phyloP scores from a whole-genome alignment of 805 yeast genomes.

The Candida rishiriensis region DNA sequence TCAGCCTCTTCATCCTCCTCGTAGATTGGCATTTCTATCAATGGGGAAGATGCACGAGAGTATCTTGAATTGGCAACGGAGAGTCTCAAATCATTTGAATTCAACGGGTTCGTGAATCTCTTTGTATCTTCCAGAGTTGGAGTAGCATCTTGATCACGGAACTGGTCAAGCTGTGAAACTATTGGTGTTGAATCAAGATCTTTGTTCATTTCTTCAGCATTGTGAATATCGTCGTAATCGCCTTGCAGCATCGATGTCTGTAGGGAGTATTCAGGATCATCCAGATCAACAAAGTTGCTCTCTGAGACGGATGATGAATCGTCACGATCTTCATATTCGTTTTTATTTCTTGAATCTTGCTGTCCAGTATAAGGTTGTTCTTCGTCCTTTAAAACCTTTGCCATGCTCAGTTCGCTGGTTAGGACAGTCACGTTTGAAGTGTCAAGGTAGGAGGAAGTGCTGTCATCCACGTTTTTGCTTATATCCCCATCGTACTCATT shows the following conservation, averaged over 20 bases:
- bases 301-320: conserved; percentile 20
- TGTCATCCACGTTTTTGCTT: background rate
- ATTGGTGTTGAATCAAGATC: conserved; percentile 18
- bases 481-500: background rate
- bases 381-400: background rate
- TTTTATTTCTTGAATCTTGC: conserved; percentile 5
- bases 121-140: conserved; percentile 10
- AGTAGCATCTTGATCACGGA: conserved; percentile 3
- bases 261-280: conserved; percentile 6
- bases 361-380: background rate
- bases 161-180: conserved; percentile 3
- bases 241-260: conserved; percentile 4
- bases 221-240: conserved; percentile 2
- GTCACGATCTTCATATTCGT: conserved; percentile 1
- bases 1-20: conserved; percentile 21
- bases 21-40: conserved; percentile 13
- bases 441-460: conserved; percentile 8
- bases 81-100: conserved; percentile 8
- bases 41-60: conserved; percentile 13
- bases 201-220: conserved; percentile 7
- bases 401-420: conserved; percentile 9
- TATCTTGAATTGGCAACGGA: conserved; percentile 7
- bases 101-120: conserved; percentile 20
- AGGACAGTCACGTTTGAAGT: conserved; percentile 10
- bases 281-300: conserved; percentile 21